Evolutionary conservation across 1,284 basidiomycete species (phyloP), one percentile per base, ranked within the genome.

Genomic region (Porogramme epimiltina): DNA sequence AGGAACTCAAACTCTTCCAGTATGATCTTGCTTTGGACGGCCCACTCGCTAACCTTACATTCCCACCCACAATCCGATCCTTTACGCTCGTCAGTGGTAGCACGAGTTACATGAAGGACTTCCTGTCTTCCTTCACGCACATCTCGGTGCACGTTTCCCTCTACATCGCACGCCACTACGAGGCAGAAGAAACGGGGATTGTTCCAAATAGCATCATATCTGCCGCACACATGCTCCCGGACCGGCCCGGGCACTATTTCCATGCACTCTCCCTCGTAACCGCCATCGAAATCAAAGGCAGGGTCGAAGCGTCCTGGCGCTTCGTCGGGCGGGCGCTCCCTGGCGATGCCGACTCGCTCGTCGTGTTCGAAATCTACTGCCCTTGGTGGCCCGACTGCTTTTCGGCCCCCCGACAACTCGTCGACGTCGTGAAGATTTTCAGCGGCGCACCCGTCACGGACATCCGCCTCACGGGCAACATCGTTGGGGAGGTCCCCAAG

Each of bases 91-190:
- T 49, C n/a, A n/a, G n/a, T 10, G 52, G 49, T 34, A 45, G 46
- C 39, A 34, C 47, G 19, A 25, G 42, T 34, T 54, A 49, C 26
- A 36, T 41, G 9, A 42, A 45, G 16, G 43, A 47, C 16, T 54
- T 54, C 39, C 52, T 54, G 25, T 45, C 47, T 8, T 19, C 47
- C 2, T 49, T 54, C 43, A 8, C 16, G 31, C n/a, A 49, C 40
- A 15, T 38, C 2, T 38, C 43, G 4, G 16, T 28, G 5, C 28
- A 31, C 28, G 39, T 49, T 8, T 23, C 49, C 26, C 24, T 54
- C 22, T 9, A 37, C 8, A 20, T 49, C 16, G 23, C 23, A 6
- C 47, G 47, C 18, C 18, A 26, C 2, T 38, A 39, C n/a, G 47
- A 54, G 25, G 47, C 6, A 13, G 8, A 6, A 31, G 28, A 38